Percentiles rank a stretch among this genome's conserved stretches.
phyloP scores from a whole-genome alignment of 345 rosid genomes.

The Brassica cretica region DNA sequence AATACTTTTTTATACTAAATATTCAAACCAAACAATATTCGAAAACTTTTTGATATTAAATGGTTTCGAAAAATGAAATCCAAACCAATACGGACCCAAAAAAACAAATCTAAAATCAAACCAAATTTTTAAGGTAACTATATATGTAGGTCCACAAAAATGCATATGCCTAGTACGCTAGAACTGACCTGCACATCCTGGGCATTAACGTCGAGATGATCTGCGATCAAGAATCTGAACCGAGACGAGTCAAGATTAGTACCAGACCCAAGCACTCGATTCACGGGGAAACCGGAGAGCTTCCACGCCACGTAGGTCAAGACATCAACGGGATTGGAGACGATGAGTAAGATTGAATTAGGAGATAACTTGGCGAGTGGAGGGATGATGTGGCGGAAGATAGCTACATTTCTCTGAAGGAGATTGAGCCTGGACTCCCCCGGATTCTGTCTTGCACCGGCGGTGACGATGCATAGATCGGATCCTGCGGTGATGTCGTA shows the following conservation, averaged over 20 bases:
- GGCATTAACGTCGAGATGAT: conserved; percentile 87
- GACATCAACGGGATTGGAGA: conserved; percentile 86
- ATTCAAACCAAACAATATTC: too few relatives aligned
- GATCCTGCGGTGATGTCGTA: conserved; percentile 68
- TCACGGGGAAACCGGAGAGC: conserved; percentile 75
- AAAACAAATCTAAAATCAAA: too few relatives aligned
- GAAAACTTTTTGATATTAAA: too few relatives aligned
- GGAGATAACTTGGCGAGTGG: conserved; percentile 72
- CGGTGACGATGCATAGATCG: conserved; percentile 85
- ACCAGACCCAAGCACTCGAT: conserved; percentile 83
- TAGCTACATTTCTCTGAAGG: conserved; percentile 72
- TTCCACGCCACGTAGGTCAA: conserved; percentile 88
- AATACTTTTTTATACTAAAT: too few relatives aligned
- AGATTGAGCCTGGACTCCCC: conserved; percentile 89
- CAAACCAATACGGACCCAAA: too few relatives aligned
- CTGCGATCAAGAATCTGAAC: conserved; percentile 80
- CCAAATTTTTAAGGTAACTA: too few relatives aligned
- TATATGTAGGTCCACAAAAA: too few relatives aligned
- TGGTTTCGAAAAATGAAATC: too few relatives aligned
- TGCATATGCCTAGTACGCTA: too few relatives aligned
- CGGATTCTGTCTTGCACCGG: conserved; percentile 78
- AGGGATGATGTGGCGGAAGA: conserved; percentile 73
- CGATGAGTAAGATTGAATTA: conserved; percentile 62
- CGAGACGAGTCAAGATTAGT: conserved; percentile 88
- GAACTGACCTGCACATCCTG: conserved; percentile 86